Conservation (phyloP, 192 early-diverging fungal genomes). For the Pilaira anomala region DNA sequence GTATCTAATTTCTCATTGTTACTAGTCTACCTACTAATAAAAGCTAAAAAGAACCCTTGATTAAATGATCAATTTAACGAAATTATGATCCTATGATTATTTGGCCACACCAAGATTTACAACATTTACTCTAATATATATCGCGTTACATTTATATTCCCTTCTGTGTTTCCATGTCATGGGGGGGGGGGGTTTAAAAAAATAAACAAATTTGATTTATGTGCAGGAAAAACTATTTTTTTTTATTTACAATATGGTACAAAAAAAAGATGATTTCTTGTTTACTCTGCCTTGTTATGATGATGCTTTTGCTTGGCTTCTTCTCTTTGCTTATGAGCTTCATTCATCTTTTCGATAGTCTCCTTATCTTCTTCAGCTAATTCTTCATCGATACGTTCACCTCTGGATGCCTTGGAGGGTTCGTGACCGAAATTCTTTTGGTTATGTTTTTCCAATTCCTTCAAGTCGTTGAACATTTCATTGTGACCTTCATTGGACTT, state of each 20-base stretch:
- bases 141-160: too few relatives aligned
- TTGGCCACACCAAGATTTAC: too few relatives aligned
- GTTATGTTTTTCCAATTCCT: slow-evolving; percentile 16
- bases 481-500: slow-evolving; percentile 22
- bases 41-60: too few relatives aligned
- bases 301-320: not conserved
- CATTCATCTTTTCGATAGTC: slow-evolving; percentile 10
- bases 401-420: slow-evolving; percentile 13
- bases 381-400: slow-evolving; percentile 17
- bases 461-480: slow-evolving; percentile 15
- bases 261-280: not conserved
- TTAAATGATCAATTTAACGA: too few relatives aligned
- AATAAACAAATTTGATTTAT: not conserved
- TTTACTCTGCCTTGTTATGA: slow-evolving; percentile 3
- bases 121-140: too few relatives aligned
- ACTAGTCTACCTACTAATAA: too few relatives aligned
- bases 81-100: too few relatives aligned
- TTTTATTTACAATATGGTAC: slow-evolving; percentile 5
- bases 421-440: not conserved
- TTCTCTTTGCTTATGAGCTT: not conserved
- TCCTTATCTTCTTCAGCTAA: slow-evolving; percentile 17
- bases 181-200: too few relatives aligned
- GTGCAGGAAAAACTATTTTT: not conserved
- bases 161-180: too few relatives aligned
- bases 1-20: too few relatives aligned